phyloP scores from a whole-genome alignment of 2,329 filamentous ascomycete species.

The Rosellinia necatrix region DNA sequence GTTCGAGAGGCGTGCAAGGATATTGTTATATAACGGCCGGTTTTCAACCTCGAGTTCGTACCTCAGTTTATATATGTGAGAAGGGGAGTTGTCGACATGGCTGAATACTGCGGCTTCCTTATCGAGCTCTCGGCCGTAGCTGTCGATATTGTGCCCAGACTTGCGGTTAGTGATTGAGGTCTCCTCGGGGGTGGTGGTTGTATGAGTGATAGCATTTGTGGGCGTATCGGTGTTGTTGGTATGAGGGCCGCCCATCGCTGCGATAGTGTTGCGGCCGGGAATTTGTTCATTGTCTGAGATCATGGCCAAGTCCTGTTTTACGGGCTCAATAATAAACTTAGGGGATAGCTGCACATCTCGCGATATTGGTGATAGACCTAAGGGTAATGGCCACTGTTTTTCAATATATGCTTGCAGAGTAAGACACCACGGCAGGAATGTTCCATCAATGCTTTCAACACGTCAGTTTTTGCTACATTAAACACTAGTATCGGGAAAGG shows the following conservation, averaged over 20 bases:
- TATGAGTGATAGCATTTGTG: not conserved
- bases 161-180: not conserved
- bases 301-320: slow-evolving; percentile 46
- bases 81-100: slow-evolving; percentile 31
- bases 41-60: slow-evolving; percentile 30
- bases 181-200: not conserved
- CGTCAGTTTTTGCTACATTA: too few relatives aligned
- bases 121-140: slow-evolving; percentile 27
- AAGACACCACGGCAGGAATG: slow-evolving; percentile 77
- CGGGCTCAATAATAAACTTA: slow-evolving; percentile 65
- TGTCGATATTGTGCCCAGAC: not conserved
- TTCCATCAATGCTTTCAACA: slow-evolving; percentile 69
- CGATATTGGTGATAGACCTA: slow-evolving; percentile 70
- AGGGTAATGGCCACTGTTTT: slow-evolving; percentile 69
- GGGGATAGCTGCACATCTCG: slow-evolving; percentile 75
- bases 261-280: slow-evolving; percentile 9
- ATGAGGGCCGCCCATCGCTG: not conserved
- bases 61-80: slow-evolving; percentile 27
- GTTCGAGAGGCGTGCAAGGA: slow-evolving; percentile 35
- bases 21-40: slow-evolving; percentile 22
- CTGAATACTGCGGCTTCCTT: slow-evolving; percentile 37
- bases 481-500: too few relatives aligned
- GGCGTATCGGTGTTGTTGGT: not conserved
- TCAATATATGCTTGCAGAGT: slow-evolving; percentile 70
- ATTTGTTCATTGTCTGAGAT: slow-evolving; percentile 24